phyloP scores from a whole-genome alignment of 140 eudicot genomes.

The Oenanthe javanica region DNA sequence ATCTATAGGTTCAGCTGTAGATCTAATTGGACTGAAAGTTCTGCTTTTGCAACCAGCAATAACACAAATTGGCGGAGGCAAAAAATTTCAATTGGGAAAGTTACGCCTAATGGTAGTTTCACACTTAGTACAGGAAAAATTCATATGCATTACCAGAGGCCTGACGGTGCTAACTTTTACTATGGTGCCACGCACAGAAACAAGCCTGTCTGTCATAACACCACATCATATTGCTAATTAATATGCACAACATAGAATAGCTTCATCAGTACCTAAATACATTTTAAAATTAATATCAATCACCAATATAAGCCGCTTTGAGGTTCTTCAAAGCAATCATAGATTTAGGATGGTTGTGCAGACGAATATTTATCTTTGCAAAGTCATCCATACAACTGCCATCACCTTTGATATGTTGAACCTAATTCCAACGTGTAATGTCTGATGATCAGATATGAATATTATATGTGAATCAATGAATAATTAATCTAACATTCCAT shows the following conservation, averaged over 20 bases:
- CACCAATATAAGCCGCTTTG: constrained; percentile 97
- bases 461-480: background rate
- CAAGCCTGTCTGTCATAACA: constrained; percentile 63
- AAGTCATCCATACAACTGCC: constrained; percentile 26
- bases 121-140: constrained; percentile 66
- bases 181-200: constrained; percentile 83
- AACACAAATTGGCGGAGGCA: constrained; percentile 70
- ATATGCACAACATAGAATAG: constrained; percentile 11
- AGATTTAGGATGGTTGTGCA: constrained; percentile 75
- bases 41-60: constrained; percentile 78
- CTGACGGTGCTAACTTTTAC: constrained; percentile 86
- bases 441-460: background rate
- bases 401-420: constrained; percentile 22
- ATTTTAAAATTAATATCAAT: background rate
- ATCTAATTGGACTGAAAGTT: constrained; percentile 65
- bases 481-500: background rate
- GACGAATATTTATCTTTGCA: constrained; percentile 70
- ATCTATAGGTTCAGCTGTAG: constrained; percentile 69
- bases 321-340: constrained; percentile 87
- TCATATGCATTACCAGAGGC: constrained; percentile 85
- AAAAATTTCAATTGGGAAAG: constrained; percentile 94
- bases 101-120: constrained; percentile 57
- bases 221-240: constrained; percentile 13
- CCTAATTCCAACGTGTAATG: constrained; percentile 22
- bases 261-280: background rate